These are phyloP conservation scores for Lactarius psammicola DNA, from an alignment of 768 basidiomycete genomes.

Conservation along the genomic window DNA sequence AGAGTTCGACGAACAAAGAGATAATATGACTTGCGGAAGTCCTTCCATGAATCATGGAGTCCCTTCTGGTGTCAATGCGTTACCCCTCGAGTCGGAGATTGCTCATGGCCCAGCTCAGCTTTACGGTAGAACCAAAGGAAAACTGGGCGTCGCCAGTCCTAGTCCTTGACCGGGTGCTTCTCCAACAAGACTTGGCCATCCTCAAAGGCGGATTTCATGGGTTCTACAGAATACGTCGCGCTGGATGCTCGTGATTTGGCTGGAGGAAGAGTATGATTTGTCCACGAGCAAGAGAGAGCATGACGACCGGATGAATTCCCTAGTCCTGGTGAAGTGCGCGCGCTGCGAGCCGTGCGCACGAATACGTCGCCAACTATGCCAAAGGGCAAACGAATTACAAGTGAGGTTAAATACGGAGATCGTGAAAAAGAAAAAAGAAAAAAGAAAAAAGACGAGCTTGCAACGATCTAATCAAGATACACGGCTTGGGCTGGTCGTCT, in stretches of 20 bases:
- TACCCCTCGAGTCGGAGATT: not conserved
- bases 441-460: too few species aligned
- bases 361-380: too few species aligned
- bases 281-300: not conserved
- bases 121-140: not conserved
- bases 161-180: not conserved
- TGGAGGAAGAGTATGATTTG: not conserved
- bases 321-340: too few species aligned
- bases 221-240: not conserved
- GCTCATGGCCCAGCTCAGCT: not conserved
- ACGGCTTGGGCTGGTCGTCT: too few species aligned
- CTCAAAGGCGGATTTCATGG: not conserved
- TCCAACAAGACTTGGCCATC: not conserved
- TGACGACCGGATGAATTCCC: slow-evolving; percentile 14
- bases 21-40: not conserved
- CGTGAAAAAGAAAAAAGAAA: too few species aligned
- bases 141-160: not conserved
- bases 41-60: not conserved
- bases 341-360: too few species aligned
- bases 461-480: too few species aligned
- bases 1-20: not conserved
- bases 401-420: too few species aligned
- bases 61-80: not conserved
- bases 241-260: not conserved
- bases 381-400: too few species aligned